Evolutionary conservation across 345 rosid genomes (phyloP).

Genomic region (Anastatica hierochuntica): DNA sequence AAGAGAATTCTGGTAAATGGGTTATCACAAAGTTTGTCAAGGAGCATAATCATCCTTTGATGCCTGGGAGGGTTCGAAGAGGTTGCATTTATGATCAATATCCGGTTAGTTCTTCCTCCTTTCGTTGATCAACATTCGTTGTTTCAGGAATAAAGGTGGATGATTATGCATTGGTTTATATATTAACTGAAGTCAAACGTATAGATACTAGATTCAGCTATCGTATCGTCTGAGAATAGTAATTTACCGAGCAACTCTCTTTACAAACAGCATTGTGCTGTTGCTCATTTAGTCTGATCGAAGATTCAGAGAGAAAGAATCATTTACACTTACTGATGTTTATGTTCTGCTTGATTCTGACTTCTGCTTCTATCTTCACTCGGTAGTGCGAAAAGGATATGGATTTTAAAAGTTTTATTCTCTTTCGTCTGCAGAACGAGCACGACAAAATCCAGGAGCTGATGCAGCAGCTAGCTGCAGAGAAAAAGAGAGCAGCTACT

Average conservation of each 20-base stretch:
- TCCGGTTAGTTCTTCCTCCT: conserved; percentile 58
- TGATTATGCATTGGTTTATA: too few relatives aligned
- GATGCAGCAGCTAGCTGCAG: conserved; percentile 80
- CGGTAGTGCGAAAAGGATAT: too few relatives aligned
- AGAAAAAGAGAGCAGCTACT: conserved; percentile 82
- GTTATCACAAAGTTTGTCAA: conserved; percentile 78
- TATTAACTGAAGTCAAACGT: too few relatives aligned
- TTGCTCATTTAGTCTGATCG: too few relatives aligned
- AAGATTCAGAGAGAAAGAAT: too few relatives aligned
- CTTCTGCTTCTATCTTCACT: background rate
- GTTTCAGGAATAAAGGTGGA: too few relatives aligned
- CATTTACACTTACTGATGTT: background rate
- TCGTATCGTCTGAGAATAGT: too few relatives aligned
- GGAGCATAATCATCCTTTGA: conserved; percentile 79
- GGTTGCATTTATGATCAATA: conserved; percentile 94
- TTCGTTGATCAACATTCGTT: background rate
- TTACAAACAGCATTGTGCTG: too few relatives aligned
- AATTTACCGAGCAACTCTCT: too few relatives aligned
- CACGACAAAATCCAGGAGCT: conserved; percentile 85
- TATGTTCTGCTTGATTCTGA: conserved; percentile 4
- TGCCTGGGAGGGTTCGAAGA: conserved; percentile 82
- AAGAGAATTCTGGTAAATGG: conserved; percentile 90
- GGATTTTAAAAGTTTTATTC: too few relatives aligned
- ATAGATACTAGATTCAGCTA: too few relatives aligned
- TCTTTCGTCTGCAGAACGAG: conserved; percentile 53